These are phyloP conservation scores for Rhodofomes roseus DNA, from an alignment of 1,284 basidiomycete species.

Conservation along the genomic window DNA sequence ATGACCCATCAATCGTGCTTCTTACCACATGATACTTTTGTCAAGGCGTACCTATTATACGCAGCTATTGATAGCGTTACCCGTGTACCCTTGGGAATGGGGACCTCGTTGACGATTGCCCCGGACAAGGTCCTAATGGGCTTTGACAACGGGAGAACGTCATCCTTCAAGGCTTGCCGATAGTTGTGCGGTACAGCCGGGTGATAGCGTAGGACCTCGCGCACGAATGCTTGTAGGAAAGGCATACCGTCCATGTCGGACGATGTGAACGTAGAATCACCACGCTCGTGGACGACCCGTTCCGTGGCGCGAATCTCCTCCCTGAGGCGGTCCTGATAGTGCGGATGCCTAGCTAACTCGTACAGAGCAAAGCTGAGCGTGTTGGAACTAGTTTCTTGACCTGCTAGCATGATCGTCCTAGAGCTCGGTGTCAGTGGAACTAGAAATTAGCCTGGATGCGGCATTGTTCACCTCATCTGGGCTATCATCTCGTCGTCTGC, in stretches of 20 bases:
- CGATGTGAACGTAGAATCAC: conserved; percentile 36
- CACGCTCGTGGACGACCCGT: conserved; percentile 33
- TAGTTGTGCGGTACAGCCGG: conserved; percentile 23
- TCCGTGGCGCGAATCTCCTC: conserved; percentile 36
- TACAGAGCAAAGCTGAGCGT: conserved; percentile 37
- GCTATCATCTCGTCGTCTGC: conserved; percentile 48
- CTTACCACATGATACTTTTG: not conserved
- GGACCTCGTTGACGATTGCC: conserved; percentile 29
- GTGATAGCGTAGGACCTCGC: conserved; percentile 34
- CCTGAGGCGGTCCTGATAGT: conserved; percentile 38
- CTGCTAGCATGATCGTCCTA: conserved; percentile 22
- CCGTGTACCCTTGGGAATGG: conserved; percentile 31
- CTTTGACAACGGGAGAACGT: conserved; percentile 30
- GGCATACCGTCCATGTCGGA: conserved; percentile 51
- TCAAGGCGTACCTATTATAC: conserved; percentile 31
- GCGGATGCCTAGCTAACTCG: conserved; percentile 37
- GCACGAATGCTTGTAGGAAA: conserved; percentile 47
- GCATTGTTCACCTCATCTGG: conserved; percentile 45
- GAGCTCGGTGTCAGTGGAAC: not conserved
- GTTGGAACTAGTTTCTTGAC: conserved; percentile 52
- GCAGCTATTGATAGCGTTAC: conserved; percentile 33
- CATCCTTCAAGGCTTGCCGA: conserved; percentile 25
- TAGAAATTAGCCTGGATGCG: not conserved
- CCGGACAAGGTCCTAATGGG: conserved; percentile 26
- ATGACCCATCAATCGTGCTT: not conserved